A percentile compares a stretch with the other conserved stretches of the same genome.
Evolutionary conservation across 2,329 filamentous ascomycete genomes (phyloP).

Genomic region (Pseudocercospora macadamiae): DNA sequence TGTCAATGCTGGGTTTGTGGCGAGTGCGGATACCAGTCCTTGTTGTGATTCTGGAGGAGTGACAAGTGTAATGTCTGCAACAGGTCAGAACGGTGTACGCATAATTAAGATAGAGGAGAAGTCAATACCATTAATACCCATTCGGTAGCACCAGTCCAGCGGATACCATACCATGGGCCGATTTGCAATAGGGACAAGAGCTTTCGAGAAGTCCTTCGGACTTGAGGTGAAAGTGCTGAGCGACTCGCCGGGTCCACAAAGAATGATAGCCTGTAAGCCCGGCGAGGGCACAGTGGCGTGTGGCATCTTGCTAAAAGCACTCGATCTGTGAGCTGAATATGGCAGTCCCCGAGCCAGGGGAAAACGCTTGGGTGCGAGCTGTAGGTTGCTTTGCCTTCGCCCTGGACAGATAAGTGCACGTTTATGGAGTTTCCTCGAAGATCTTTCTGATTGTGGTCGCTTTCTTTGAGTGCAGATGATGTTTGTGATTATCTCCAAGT

Average conservation of each 20-base stretch:
- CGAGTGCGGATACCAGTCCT: constrained; percentile 70
- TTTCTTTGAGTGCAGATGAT: no score
- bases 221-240: constrained; percentile 82
- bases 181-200: constrained; percentile 79
- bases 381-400: no score
- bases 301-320: constrained; percentile 68
- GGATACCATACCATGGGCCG: constrained; percentile 90
- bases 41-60: constrained; percentile 59
- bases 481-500: no score
- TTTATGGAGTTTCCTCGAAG: no score
- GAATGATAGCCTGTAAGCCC: constrained; percentile 79
- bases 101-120: neutral
- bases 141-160: constrained; percentile 81
- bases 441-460: no score
- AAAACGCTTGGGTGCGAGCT: no score
- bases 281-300: constrained; percentile 75
- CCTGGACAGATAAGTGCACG: no score
- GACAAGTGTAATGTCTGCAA: constrained; percentile 60
- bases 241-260: constrained; percentile 80
- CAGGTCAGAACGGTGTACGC: neutral
- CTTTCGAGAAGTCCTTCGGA: constrained; percentile 79
- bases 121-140: constrained; percentile 72
- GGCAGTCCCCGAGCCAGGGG: no score
- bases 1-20: constrained; percentile 77
- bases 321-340: neutral